Evolutionary conservation across 106 monocot species (phyloP).

Genomic region (Dioscorea dumetorum): DNA sequence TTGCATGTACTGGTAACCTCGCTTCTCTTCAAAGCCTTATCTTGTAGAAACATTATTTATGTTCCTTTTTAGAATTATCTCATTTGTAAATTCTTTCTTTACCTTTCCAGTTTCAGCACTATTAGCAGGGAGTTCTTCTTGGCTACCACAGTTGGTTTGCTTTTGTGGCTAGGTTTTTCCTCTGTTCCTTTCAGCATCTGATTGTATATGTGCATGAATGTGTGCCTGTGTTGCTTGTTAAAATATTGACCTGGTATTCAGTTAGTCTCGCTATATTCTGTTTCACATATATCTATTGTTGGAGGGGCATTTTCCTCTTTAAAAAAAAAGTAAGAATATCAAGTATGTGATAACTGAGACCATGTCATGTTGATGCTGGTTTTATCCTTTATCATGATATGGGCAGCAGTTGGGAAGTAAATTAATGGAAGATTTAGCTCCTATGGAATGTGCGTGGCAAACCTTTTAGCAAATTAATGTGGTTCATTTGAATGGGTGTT

Average conservation of each 20-base stretch:
- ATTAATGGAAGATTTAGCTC: no score
- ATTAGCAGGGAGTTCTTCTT: slow-evolving; percentile 54
- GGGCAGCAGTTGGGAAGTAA: no score
- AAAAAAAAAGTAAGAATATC: neutral
- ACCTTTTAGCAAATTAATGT: no score
- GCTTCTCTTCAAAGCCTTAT: neutral
- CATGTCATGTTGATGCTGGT: no score
- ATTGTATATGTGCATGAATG: neutral
- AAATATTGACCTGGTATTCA: no score
- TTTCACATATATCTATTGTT: neutral
- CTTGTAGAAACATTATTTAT: neutral
- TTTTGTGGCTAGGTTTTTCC: slow-evolving; percentile 54
- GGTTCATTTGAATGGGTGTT: no score
- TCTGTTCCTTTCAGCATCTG: neutral
- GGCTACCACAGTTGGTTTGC: slow-evolving; percentile 41
- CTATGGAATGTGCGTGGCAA: no score
- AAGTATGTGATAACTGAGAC: neutral
- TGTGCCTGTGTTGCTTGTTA: neutral
- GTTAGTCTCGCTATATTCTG: neutral
- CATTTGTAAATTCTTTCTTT: neutral
- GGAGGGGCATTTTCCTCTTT: neutral
- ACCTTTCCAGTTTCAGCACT: slow-evolving; percentile 41
- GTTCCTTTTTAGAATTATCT: neutral
- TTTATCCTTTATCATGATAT: no score
- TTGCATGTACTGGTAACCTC: slow-evolving; percentile 64